Evolutionary conservation across 139 green algal genomes (phyloP).

Genomic region (Coccomyxa sp.): DNA sequence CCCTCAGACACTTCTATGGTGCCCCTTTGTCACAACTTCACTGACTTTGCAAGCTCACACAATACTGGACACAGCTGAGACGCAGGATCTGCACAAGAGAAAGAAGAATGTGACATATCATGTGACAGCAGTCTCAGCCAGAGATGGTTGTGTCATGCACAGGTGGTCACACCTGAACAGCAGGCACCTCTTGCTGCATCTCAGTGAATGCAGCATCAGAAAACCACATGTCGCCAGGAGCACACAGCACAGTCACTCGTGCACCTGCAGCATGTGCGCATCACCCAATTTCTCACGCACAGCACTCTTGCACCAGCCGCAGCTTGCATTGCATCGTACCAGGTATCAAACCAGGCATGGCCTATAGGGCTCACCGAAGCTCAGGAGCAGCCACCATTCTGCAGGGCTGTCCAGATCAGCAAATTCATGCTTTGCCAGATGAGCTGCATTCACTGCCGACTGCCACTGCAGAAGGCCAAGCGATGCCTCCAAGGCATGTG

Average conservation of each 20-base stretch:
- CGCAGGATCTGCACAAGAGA: too few relatives aligned
- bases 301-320: not conserved
- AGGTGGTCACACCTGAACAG: not conserved
- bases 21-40: too few relatives aligned
- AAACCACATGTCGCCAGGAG: not conserved
- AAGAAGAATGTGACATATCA: too few relatives aligned
- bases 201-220: not conserved
- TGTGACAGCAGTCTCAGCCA: too few relatives aligned
- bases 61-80: too few relatives aligned
- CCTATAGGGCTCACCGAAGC: not conserved
- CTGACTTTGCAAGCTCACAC: too few relatives aligned
- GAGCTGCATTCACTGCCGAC: constrained; percentile 19
- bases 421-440: constrained; percentile 29
- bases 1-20: too few relatives aligned
- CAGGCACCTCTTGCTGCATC: not conserved
- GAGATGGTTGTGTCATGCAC: not conserved
- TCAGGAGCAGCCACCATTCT: constrained; percentile 9
- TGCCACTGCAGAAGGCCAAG: constrained; percentile 7
- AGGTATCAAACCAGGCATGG: not conserved
- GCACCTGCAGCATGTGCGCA: not conserved
- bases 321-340: not conserved
- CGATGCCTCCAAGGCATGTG: constrained; percentile 10
- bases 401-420: constrained; percentile 6
- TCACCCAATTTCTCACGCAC: not conserved
- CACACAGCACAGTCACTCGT: not conserved